Conservation (phyloP, 139 green algal genomes). For the Protoeuglena noctilucae region DNA sequence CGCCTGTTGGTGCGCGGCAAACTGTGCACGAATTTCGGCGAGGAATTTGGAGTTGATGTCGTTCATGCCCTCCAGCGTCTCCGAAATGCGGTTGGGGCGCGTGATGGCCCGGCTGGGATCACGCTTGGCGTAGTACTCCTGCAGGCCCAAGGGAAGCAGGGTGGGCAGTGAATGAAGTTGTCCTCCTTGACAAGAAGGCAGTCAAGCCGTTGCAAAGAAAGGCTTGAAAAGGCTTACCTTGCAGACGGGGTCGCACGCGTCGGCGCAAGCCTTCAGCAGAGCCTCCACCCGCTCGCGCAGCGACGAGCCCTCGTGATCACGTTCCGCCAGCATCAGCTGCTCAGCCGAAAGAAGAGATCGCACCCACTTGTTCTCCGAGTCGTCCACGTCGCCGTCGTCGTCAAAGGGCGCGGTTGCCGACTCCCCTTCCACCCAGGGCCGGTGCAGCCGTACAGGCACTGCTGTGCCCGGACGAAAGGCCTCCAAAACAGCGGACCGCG, state of each 20-base stretch:
- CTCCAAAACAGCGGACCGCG: background rate
- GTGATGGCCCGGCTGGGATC: conserved; percentile 2
- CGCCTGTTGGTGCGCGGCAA: background rate
- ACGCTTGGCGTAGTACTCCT: background rate
- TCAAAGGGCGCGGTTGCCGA: background rate
- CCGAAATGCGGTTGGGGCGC: background rate
- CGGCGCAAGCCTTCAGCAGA: background rate
- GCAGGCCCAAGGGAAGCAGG: no score
- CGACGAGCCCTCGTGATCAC: background rate
- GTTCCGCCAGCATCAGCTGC: background rate
- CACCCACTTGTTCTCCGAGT: background rate
- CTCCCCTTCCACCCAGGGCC: background rate
- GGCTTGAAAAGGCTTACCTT: no score
- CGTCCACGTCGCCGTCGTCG: background rate
- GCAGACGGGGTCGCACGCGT: background rate
- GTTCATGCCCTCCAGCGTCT: background rate
- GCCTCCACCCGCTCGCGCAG: background rate
- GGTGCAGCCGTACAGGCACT: background rate
- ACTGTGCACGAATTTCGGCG: background rate
- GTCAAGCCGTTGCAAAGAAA: no score
- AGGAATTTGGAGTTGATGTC: background rate
- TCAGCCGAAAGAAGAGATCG: background rate
- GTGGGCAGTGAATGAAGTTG: no score
- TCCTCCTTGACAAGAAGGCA: no score
- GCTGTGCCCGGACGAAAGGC: background rate